These are phyloP conservation scores for Wallacemonas sp. DNA, from an alignment of 208 protist species.

Conservation along the genomic window DNA sequence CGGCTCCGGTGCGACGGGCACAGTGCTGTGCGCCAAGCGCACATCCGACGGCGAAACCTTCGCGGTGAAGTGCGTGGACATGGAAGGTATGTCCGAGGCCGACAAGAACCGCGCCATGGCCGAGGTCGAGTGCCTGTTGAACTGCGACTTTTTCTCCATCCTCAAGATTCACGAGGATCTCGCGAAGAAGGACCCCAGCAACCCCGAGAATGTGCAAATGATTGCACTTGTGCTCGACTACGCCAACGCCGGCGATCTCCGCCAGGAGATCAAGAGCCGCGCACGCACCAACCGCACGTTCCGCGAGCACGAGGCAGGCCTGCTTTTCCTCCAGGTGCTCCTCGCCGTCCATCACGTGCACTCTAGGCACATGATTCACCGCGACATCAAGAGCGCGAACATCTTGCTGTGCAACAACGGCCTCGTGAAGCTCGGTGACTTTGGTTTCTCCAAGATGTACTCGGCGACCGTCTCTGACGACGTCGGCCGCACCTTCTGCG, in stretches of 20 bases:
- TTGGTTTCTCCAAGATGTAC: slow-evolving; percentile 79
- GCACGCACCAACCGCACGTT: slow-evolving; percentile 41
- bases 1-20: slow-evolving; percentile 64
- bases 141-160: slow-evolving; percentile 83
- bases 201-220: slow-evolving; percentile 58
- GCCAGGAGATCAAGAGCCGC: slow-evolving; percentile 72
- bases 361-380: slow-evolving; percentile 79
- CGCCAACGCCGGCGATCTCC: slow-evolving; percentile 84
- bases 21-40: slow-evolving; percentile 62
- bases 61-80: slow-evolving; percentile 72
- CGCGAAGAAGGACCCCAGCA: slow-evolving; percentile 47
- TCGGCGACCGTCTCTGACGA: slow-evolving; percentile 53
- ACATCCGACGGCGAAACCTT: slow-evolving; percentile 56
- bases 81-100: slow-evolving; percentile 74
- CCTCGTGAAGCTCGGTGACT: slow-evolving; percentile 86
- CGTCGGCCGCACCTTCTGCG: slow-evolving; percentile 73
- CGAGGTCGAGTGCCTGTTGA: slow-evolving; percentile 70
- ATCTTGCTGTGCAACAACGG: slow-evolving; percentile 81
- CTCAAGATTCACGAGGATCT: slow-evolving; percentile 82
- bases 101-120: slow-evolving; percentile 71
- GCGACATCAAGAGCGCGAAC: slow-evolving; percentile 89
- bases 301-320: slow-evolving; percentile 65
- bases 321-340: slow-evolving; percentile 77
- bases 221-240: slow-evolving; percentile 84
- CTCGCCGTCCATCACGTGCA: slow-evolving; percentile 86